Evolutionary conservation across 495 filamentous ascomycete species (phyloP).

Genomic region (Cladorrhinum samala): DNA sequence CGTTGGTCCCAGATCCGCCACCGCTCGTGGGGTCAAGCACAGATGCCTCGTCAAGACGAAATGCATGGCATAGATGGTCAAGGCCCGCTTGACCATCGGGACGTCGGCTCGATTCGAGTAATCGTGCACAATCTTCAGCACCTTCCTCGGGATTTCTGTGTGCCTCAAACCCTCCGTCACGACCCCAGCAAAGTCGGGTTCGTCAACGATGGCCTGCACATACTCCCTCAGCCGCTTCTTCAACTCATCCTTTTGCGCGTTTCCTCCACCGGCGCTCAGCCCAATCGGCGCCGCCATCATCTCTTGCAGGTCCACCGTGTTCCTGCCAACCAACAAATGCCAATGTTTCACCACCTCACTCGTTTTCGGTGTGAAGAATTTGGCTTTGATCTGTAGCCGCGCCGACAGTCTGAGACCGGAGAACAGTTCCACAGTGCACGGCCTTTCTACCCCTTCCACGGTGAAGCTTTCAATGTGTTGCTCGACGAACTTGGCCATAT

Average conservation of each 20-base stretch:
- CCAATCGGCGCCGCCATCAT: conserved; percentile 39
- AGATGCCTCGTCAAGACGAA: conserved; percentile 46
- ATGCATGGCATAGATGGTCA: conserved; percentile 46
- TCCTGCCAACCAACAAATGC: conserved; percentile 28
- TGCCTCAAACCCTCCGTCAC: conserved; percentile 36
- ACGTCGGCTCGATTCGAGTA: conserved; percentile 32
- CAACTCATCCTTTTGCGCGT: conserved; percentile 33
- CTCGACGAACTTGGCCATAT: conserved; percentile 37
- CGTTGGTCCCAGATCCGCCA: conserved; percentile 28
- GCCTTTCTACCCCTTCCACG: conserved; percentile 26
- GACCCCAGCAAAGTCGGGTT: conserved; percentile 37
- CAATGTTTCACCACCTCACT: conserved; percentile 41
- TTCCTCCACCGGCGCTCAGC: conserved; percentile 24
- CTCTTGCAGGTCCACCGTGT: conserved; percentile 31
- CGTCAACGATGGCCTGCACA: conserved; percentile 36
- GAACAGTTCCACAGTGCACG: conserved; percentile 36
- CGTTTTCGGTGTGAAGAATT: conserved; percentile 42
- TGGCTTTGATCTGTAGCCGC: conserved; percentile 34
- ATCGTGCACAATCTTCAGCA: conserved; percentile 38
- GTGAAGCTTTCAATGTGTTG: conserved; percentile 38
- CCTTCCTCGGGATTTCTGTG: conserved; percentile 35
- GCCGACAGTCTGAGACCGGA: conserved; percentile 35
- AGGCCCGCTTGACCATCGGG: conserved; percentile 38
- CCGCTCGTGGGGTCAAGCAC: conserved; percentile 37
- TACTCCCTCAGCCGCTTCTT: conserved; percentile 35